A percentile compares a stretch with the other conserved stretches of the same genome.
These are phyloP conservation scores for Ophiostoma himal-ulmi DNA, from an alignment of 2,329 filamentous ascomycete genomes.

Conservation along the genomic window DNA sequence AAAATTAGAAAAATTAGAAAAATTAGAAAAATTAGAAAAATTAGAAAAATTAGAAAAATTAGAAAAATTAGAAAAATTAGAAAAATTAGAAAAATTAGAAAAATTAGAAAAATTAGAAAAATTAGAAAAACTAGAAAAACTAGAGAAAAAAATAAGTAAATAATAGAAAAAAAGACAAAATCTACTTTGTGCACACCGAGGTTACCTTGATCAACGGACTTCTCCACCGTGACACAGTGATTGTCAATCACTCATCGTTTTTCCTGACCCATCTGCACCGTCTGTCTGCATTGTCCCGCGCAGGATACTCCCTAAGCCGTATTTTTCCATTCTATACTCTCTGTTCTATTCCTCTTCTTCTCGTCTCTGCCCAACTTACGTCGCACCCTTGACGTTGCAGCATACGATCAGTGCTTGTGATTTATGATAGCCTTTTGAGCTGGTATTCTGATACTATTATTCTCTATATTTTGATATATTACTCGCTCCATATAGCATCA, in stretches of 20 bases:
- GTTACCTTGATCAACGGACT: conserved; percentile 13
- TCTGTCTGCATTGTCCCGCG: background rate
- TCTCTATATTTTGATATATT: background rate
- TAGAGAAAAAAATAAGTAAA: no score
- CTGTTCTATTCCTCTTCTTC: background rate
- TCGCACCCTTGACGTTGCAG: conserved; percentile 1
- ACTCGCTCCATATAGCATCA: no score
- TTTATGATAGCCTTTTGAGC: background rate
- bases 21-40: background rate
- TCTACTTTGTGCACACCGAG: conserved; percentile 14
- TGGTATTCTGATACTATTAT: background rate
- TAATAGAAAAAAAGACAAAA: background rate
- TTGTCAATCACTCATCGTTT: no score
- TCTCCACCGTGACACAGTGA: background rate
- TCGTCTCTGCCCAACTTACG: background rate
- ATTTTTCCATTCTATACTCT: background rate
- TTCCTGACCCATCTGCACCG: background rate
- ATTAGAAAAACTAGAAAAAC: background rate
- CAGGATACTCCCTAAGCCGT: background rate
- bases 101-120: background rate
- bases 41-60: no score
- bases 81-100: background rate
- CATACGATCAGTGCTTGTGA: background rate
- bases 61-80: background rate
- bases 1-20: background rate